Evolutionary conservation across 2,329 filamentous ascomycete species (phyloP), one percentile per base, ranked within the genome.

Genomic region (Biscogniauxia sp.): DNA sequence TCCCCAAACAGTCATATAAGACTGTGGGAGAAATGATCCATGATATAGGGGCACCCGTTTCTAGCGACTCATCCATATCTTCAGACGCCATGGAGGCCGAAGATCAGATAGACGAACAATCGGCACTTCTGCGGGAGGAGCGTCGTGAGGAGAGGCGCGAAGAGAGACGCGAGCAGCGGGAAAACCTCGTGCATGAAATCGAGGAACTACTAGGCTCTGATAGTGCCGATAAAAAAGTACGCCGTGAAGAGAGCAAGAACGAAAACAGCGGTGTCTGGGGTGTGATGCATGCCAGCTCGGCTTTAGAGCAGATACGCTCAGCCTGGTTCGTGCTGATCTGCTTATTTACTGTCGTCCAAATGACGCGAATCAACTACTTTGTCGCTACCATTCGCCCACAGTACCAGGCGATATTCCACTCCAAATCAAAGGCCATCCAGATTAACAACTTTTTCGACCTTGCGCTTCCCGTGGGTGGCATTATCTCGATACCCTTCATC

Each of bases 291-390:
- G 87, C 87, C 55, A 80, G 82, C 66, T 85, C 89, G 0, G 90
- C 91, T 0, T 70, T 81, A 20, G 78, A 91, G 69, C 93, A 97
- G 75, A 89, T 97, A 66, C 75, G 78, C 7, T 91, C 89, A 2
- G 89, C 89, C 0, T 97, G 92, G 92, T 97, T 95, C 74, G 79
- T 92, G 19, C 82, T 96, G 45, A 91, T 96, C 68, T 90, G 91
- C 5, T 76, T 92, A 20, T 94, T 96, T 73, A 96, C 92, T 5
- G 82, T 90, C 32, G 76, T 91, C 49, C 88, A 90, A 73, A 91
- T 90, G 87, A 88, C 88, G 1, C 84, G 89, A 28, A 96, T 96
- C 82, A 96, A 96, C 77, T 96, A 93, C 79, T 96, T 96, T 73
- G 91, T 97, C 57, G 92, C 93, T 3, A 96, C 93, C 2, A 88